These are phyloP conservation scores for Botryotinia narcissicola DNA, from an alignment of 2,329 filamentous ascomycete genomes.

Conservation along the genomic window DNA sequence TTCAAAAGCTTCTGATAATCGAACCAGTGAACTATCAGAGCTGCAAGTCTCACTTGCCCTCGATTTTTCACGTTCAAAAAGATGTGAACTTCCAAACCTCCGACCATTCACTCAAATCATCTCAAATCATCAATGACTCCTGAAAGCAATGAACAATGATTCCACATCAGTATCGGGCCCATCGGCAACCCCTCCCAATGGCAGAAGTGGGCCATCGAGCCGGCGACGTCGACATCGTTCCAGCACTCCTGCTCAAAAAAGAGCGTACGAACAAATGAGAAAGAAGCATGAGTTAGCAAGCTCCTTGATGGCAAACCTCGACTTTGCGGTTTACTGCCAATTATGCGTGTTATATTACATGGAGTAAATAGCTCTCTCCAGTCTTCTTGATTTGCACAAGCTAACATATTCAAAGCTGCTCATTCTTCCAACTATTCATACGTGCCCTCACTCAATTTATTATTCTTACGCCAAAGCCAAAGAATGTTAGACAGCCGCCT, in stretches of 20 bases:
- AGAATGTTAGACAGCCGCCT: conserved; percentile 54
- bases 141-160: conserved; percentile 53
- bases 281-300: conserved; percentile 56
- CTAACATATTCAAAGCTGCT: conserved; percentile 50
- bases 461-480: conserved; percentile 59
- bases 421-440: conserved; percentile 60
- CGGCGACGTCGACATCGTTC: conserved; percentile 9
- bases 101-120: conserved; percentile 4
- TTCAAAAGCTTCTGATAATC: conserved; percentile 10
- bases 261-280: conserved; percentile 46
- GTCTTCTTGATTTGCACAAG: background rate
- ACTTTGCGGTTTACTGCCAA: conserved; percentile 63
- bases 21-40: conserved; percentile 5
- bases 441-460: conserved; percentile 59
- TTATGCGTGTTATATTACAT: conserved; percentile 67
- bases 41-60: conserved; percentile 12
- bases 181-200: conserved; percentile 30
- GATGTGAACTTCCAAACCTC: conserved; percentile 28
- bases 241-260: conserved; percentile 32
- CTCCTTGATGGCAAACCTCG: conserved; percentile 58
- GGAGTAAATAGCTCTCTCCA: conserved; percentile 53
- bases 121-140: conserved; percentile 35
- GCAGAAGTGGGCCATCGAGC: conserved; percentile 10
- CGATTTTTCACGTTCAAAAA: conserved; percentile 17
- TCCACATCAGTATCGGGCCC: conserved; percentile 38